Base-by-base conservation (phyloP, 441 rosid species). In the Syzygium syzygioides region DNA sequence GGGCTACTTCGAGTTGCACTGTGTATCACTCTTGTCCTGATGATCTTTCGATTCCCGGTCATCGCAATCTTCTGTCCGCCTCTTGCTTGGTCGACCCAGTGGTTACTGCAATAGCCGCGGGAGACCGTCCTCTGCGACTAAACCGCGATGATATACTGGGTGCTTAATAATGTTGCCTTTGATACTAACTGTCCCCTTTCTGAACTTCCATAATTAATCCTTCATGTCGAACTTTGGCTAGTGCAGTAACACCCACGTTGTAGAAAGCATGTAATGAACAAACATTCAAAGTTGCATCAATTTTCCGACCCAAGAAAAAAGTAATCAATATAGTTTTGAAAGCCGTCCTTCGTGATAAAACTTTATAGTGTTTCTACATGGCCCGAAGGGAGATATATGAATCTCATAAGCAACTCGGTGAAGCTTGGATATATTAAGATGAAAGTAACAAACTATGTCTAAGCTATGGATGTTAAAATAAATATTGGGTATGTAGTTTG, bases 401-500 rank as follows among this genome's bases (percentile, higher is more conserved):
- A 76, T 76, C 52, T 76, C 26, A 23, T 13, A 13, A 13, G 2
- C 3, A 1, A 17, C 23, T 66, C 19, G 41, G 10, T 23, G n/a
- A 37, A 71, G n/a, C 23, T 3, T 19, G 26, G 26, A 34, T 23
- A 0, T 68, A 34, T 19, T 26, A 37, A 71, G 80, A 71, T 10
- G 28, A 34, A 19, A 19, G 48, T 10, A 34, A 11, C 50, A 71
- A 9, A 19, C 7, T 68, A 34, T 60, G 66, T 60, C 8, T 26
- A 13, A 28, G 30, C 15, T 28, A 60, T 60, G 14, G 66, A 37
- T 5, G 14, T 71, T 71, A 71, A 28, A 76, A 76, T 76, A 41
- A 20, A 76, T 76, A 23, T 41, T 76, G 9, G 15, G 52, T 23
- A 7, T 12, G 28, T 2, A 12, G 0, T 12, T 0, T 6, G n/a